Percentiles rank a stretch among this genome's conserved stretches.
Evolutionary conservation across 1,284 basidiomycete species (phyloP).

Genomic region (Rugosomyces carneus): DNA sequence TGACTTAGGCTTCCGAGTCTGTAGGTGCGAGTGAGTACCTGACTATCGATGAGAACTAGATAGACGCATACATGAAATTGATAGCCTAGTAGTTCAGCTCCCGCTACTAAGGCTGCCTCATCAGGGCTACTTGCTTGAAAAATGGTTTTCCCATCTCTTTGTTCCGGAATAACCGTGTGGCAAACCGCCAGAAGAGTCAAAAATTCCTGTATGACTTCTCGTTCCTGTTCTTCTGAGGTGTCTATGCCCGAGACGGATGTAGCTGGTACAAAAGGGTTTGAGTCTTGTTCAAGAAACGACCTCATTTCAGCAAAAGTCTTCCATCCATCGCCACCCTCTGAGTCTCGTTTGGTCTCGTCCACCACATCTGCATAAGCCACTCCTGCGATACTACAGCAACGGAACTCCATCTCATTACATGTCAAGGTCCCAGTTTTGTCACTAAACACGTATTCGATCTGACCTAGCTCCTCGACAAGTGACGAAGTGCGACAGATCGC

Average conservation of each 20-base stretch:
- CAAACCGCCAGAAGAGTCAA: constrained; percentile 90
- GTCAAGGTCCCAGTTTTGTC: constrained; percentile 98
- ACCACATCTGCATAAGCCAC: constrained; percentile 82
- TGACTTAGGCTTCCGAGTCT: constrained; percentile 95
- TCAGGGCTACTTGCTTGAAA: constrained; percentile 98
- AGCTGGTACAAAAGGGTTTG: constrained; percentile 52
- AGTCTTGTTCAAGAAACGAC: constrained; percentile 40
- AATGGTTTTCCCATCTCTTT: constrained; percentile 75
- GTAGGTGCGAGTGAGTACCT: constrained; percentile 7
- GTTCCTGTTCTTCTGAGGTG: constrained; percentile 34
- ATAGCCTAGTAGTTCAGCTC: constrained; percentile 90
- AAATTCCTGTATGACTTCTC: constrained; percentile 77
- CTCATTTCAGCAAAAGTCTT: constrained; percentile 72
- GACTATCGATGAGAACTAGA: not conserved
- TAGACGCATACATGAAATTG: constrained; percentile 76
- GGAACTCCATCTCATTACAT: constrained; percentile 98
- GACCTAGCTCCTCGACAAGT: constrained; percentile 95
- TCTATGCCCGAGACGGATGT: constrained; percentile 30
- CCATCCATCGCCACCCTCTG: constrained; percentile 64
- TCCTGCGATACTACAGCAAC: constrained; percentile 88
- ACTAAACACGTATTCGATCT: constrained; percentile 97
- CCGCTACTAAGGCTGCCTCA: constrained; percentile 93
- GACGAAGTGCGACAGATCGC: constrained; percentile 98
- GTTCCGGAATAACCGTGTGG: constrained; percentile 98
- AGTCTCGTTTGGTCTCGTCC: constrained; percentile 73